These are phyloP conservation scores for Candida nanaspora DNA, from an alignment of 805 yeast species.

Conservation along the genomic window DNA sequence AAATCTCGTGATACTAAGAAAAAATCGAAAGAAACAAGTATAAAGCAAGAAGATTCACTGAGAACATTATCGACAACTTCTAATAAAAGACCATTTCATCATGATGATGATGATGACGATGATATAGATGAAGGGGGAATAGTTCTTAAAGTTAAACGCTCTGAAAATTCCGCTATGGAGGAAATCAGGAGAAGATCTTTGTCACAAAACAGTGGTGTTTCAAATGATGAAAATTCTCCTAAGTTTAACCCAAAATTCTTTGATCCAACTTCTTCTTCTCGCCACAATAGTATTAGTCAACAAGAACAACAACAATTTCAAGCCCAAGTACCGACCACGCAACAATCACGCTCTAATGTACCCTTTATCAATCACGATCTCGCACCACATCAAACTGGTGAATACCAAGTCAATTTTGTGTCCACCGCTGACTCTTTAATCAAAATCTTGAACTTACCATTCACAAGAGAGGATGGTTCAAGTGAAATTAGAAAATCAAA, in stretches of 20 bases:
- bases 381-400: background rate
- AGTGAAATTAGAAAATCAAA: constrained; percentile 14
- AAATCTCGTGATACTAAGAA: no score
- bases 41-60: no score
- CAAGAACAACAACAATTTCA: no score
- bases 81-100: background rate
- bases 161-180: background rate
- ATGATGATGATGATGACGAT: constrained; percentile 2
- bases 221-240: background rate
- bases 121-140: constrained; percentile 6
- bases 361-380: no score
- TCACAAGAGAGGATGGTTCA: constrained; percentile 10
- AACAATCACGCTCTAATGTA: no score
- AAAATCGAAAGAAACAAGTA: no score
- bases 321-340: no score
- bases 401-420: constrained; percentile 6
- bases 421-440: constrained; percentile 12
- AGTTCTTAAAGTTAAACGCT: constrained; percentile 1
- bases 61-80: no score
- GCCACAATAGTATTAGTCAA: no score
- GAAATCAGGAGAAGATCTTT: background rate
- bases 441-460: constrained; percentile 11
- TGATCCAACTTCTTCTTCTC: no score
- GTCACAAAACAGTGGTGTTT: background rate
- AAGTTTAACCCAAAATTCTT: no score